Evolutionary conservation across 2,329 filamentous ascomycete genomes (phyloP), one percentile per base, ranked within the genome.

Genomic region (Camptophora hylomeconis): DNA sequence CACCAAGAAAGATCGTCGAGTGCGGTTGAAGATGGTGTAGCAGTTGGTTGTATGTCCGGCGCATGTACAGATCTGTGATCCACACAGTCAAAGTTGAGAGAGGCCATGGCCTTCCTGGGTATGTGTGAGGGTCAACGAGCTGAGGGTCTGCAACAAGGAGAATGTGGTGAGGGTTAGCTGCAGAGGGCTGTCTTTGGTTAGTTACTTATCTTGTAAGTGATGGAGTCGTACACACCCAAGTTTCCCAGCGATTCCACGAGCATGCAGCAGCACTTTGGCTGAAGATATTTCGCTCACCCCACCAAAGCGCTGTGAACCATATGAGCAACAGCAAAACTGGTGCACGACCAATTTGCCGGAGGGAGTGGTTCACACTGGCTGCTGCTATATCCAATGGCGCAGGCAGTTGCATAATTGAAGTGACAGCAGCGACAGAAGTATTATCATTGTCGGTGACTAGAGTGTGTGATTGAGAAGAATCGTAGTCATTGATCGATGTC

Each of bases 71-170:
- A 54, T 98, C 89, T 32, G 86, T 92, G 44, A 93, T 75, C 33
- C 61, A 60, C 35, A 77, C 64, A 1, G 77, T 80, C 35, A 78
- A 51, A 5, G 62, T 63, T 5, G 72, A 75, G n/a, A 80, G 56
- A 7, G 73, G 75, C 75, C 75, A 80, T 20, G 73, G 75, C 24
- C 86, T 75, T 43, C 79, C 83, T 2, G 84, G 82, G 47, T 94
- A 94, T n/a, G 84, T 92, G 53, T 94, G 82, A 31, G 84, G 81
- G 54, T 94, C 86, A 47, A 89, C 83, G 34, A 94, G 68, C 52
- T 94, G 86, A 23, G 86, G 86, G 49, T 94, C 86, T 36, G 86
- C 83, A 41, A 94, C 66, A 50, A 94, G 75, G 44, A 82, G 65
- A 42, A 92, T 67, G 49, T 76, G 81, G 52, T 95, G 86, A 16